Percentiles rank a stretch among this genome's conserved stretches.
These are phyloP conservation scores for Phytophthora citrophthora DNA, from an alignment of 352 stramenopile genomes.

Conservation along the genomic window DNA sequence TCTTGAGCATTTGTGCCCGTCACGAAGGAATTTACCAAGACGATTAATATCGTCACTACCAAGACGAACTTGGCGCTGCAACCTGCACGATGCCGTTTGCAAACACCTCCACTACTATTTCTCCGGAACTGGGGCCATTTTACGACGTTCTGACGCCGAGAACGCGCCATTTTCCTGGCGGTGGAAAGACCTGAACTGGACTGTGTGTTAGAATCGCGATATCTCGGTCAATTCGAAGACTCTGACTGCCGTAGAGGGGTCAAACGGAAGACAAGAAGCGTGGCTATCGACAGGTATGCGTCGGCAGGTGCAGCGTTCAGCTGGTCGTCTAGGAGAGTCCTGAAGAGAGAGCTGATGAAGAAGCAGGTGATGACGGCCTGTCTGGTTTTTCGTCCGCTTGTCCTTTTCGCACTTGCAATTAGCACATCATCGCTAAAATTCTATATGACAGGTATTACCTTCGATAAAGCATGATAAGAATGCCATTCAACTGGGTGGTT, in stretches of 20 bases:
- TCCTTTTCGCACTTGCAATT: constrained; percentile 28
- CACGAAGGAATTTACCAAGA: background rate
- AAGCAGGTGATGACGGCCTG: constrained; percentile 12
- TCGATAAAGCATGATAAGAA: background rate
- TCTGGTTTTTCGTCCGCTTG: constrained; percentile 29
- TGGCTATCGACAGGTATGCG: background rate
- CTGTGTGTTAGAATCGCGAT: constrained; percentile 11
- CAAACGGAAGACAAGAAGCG: constrained; percentile 8
- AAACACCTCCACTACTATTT: background rate
- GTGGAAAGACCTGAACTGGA: background rate
- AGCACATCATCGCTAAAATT: background rate
- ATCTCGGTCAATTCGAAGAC: constrained; percentile 18
- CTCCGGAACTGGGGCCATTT: constrained; percentile 1
- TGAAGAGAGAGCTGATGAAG: constrained; percentile 14
- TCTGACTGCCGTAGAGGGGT: background rate
- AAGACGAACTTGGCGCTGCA: constrained; percentile 12
- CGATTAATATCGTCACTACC: constrained; percentile 13
- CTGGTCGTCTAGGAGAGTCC: constrained; percentile 15
- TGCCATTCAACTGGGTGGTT: background rate
- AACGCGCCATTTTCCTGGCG: constrained; percentile 18
- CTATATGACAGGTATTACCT: background rate
- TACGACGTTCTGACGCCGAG: constrained; percentile 4
- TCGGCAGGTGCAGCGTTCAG: background rate
- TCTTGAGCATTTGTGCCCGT: constrained; percentile 6
- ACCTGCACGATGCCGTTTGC: constrained; percentile 2